Evolutionary conservation across 2,329 filamentous ascomycete genomes (phyloP), one percentile per base, ranked within the genome.

Genomic region (Periconia macrospinosa): DNA sequence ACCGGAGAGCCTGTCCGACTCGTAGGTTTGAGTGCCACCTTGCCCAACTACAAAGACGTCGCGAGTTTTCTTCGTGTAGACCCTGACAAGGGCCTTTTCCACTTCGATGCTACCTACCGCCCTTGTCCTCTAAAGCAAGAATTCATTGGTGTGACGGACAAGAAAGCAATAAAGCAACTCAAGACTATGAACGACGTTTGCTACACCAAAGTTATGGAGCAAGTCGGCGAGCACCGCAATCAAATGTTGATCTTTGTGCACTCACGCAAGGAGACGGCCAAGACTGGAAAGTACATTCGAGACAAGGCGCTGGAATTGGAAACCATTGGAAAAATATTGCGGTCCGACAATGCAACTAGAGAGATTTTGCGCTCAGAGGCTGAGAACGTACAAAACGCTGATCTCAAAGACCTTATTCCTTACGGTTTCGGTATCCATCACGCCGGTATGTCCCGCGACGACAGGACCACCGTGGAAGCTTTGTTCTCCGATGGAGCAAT

Each of bases 101-200:
- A 99, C 73, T 99, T 99, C 64, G 94, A 99, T 73, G 91, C 90
- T 42, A 92, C 92, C 3, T 99, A 87, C 79, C 84, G 94, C 64
- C 95, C 94, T 56, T 99, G 94, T 72, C 94, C 94, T 1, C 76
- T 99, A 64, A 92, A 91, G 66, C 94, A 99, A 72, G 95, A 99
- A 73, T 99, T 97, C 69, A 91, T 99, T 62, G 94, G 94, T 49
- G 90, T 99, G 42, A 97, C 93, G 0, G 94, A 99, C 63, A 95
- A 94, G 78, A 97, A 97, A 74, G 90, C 94, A 6, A 99, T 99
- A 77, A 99, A 97, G 77, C 94, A 99, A 74, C 80, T 99, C 50
- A 97, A 97, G 81, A 95, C 90, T 1, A 99, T 99, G 94, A 99
- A 99, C 69, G 94, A 99, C 65, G 92, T 99, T 50, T 97, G 92